Evolutionary conservation across 768 basidiomycete species (phyloP).

Genomic region (Clavulina sp.): DNA sequence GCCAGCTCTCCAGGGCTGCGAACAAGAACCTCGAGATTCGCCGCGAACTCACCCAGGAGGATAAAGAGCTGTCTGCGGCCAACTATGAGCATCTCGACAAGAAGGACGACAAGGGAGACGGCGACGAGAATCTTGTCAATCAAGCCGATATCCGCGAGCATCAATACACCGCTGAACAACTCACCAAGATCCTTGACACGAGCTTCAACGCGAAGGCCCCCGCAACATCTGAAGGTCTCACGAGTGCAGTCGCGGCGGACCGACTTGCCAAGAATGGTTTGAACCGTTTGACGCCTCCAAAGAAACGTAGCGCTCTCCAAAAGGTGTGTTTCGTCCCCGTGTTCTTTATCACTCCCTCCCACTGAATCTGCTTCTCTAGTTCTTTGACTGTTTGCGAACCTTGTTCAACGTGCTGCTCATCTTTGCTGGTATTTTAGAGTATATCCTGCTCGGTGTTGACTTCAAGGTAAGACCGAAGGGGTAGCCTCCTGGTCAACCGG

Average conservation of each 20-base stretch:
- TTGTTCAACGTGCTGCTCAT: conserved; percentile 53
- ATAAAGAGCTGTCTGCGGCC: conserved; percentile 47
- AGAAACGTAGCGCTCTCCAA: conserved; percentile 44
- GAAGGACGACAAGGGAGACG: conserved; percentile 11
- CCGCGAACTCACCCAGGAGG: conserved; percentile 46
- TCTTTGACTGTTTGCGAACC: conserved; percentile 41
- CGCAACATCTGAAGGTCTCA: conserved; percentile 32
- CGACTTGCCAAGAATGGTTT: conserved; percentile 40
- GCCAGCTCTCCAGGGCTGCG: no score
- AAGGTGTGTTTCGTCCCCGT: conserved; percentile 27
- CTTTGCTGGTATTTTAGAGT: conserved; percentile 46
- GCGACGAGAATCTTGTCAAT: conserved; percentile 18
- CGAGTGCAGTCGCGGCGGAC: conserved; percentile 31
- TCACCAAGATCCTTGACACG: conserved; percentile 29
- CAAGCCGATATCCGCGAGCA: conserved; percentile 46
- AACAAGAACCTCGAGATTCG: conserved; percentile 32
- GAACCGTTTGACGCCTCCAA: conserved; percentile 48
- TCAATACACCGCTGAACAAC: conserved; percentile 24
- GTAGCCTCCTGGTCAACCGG: conserved; percentile 11
- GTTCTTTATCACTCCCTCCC: conserved; percentile 5
- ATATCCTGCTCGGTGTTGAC: conserved; percentile 42
- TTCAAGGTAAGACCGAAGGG: conserved; percentile 28
- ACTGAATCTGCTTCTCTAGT: conserved; percentile 23
- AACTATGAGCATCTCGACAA: conserved; percentile 44
- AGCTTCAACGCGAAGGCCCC: conserved; percentile 38